A percentile compares a stretch with the other conserved stretches of the same genome.
Conservation (phyloP, 2,329 filamentous ascomycete genomes). For the Pestalotiopsis sp. region DNA sequence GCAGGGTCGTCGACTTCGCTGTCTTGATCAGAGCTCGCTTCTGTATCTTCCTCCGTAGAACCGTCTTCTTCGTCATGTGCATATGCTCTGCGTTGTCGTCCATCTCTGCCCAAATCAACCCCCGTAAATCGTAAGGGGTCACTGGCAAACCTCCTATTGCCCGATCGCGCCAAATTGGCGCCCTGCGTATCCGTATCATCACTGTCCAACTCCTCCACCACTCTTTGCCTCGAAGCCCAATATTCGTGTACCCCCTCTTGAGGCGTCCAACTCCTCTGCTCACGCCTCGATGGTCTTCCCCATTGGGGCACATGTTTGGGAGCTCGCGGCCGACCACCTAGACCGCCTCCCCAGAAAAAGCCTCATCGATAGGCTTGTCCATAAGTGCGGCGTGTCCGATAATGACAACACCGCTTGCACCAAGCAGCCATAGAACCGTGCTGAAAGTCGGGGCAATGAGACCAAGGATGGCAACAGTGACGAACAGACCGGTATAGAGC, state of each 20-base stretch:
- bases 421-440: conserved; percentile 93
- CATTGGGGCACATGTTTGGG: conserved; percentile 89
- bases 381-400: conserved; percentile 93
- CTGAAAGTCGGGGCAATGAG: conserved; percentile 83
- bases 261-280: conserved; percentile 65
- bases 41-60: conserved; percentile 52
- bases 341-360: conserved; percentile 99
- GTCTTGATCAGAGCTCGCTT: conserved; percentile 50
- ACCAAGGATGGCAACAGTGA: conserved; percentile 82
- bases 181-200: conserved; percentile 61
- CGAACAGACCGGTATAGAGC: conserved; percentile 86
- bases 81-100: conserved; percentile 41
- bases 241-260: conserved; percentile 44
- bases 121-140: conserved; percentile 66
- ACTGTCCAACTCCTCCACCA: conserved; percentile 71
- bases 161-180: conserved; percentile 49
- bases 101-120: conserved; percentile 55
- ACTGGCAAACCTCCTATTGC: conserved; percentile 56
- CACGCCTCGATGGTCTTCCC: conserved; percentile 99
- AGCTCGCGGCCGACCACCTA: conserved; percentile 99
- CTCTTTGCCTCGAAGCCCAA: conserved; percentile 44
- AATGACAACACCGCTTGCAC: conserved; percentile 90
- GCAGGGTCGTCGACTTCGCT: conserved; percentile 59
- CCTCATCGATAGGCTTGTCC: conserved; percentile 99
- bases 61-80: conserved; percentile 51